phyloP scores from a whole-genome alignment of 176 grass and related monocot species.

The Pharus latifolius region DNA sequence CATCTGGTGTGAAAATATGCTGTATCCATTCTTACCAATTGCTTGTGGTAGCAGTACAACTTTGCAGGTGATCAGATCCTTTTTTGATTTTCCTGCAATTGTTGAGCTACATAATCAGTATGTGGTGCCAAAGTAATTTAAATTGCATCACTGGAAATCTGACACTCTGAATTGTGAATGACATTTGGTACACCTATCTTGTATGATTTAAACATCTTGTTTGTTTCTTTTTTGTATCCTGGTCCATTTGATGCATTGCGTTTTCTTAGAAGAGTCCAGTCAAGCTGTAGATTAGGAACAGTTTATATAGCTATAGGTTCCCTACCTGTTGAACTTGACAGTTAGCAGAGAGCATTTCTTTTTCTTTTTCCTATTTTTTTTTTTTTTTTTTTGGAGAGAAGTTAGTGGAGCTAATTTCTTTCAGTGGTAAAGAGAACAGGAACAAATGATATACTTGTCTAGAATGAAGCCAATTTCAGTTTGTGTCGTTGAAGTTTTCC shows the following conservation, averaged over 20 bases:
- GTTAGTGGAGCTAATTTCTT: no score
- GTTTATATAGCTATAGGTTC: neutral
- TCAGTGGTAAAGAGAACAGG: neutral
- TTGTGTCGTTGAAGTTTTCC: neutral
- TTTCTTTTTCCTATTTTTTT: no score
- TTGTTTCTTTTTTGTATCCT: constrained; percentile 7
- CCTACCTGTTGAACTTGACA: neutral
- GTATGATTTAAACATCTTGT: neutral
- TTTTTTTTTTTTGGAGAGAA: no score
- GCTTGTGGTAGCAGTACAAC: neutral
- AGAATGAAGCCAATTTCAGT: neutral
- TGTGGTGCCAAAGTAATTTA: neutral
- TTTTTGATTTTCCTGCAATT: neutral
- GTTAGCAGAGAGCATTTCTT: neutral
- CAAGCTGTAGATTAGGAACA: neutral
- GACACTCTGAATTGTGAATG: neutral
- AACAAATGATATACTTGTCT: neutral
- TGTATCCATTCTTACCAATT: neutral
- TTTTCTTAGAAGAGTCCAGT: neutral
- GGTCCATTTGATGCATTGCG: neutral
- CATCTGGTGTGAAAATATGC: neutral
- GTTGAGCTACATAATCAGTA: neutral
- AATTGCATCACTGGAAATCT: neutral
- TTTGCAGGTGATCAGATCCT: neutral
- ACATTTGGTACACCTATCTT: neutral